Evolutionary conservation across 2,329 filamentous ascomycete species (phyloP), one percentile per base, ranked within the genome.

Genomic region (Monosporascus cannonballus): DNA sequence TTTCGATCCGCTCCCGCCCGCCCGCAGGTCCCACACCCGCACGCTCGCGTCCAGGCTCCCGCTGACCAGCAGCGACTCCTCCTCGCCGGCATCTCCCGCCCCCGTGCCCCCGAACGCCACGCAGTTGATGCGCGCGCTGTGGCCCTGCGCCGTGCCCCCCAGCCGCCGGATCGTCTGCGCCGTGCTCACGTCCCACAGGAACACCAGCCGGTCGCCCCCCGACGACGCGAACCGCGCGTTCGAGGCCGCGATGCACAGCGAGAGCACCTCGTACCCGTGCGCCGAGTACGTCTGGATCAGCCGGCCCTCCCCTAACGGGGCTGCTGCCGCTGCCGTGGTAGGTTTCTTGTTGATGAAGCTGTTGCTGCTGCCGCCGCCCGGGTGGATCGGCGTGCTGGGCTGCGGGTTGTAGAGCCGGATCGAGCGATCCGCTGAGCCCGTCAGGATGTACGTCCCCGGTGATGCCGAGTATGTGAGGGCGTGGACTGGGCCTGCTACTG

Each of bases 221-320:
- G 84, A 82, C n/a, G 86, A 92, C 9, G 85, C 86, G 69, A 99
- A 96, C 44, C 84, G 84, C 59, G 90, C 81, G 71, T 99, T 99
- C 73, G 90, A 86, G 24, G 75, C 66, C 7, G 83, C 75, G 48
- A 96, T 87, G 50, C 81, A 77, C 39, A 99, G 78, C 59, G 89
- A 88, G 55, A 96, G 85, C 7, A 99, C 87, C 61, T 92, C 88
- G 74, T 99, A 96, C 60, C 90, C 92, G 72, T 99, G 94, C 2
- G 89, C 90, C 37, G 85, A 76, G 73, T 96, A 99, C 37, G 84
- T 89, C 71, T 96, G 92, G 65, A 99, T 90, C 3, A 94, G 84
- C 2, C 77, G 75, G 59, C 78, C 80, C 54, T 78, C 66, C 30
- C 11, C 30, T 34, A 34, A 34, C 30, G 1, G 77, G 76, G 6